Conservation (phyloP, 2,329 filamentous ascomycete species). For the Hirsutella rhossiliensis region DNA sequence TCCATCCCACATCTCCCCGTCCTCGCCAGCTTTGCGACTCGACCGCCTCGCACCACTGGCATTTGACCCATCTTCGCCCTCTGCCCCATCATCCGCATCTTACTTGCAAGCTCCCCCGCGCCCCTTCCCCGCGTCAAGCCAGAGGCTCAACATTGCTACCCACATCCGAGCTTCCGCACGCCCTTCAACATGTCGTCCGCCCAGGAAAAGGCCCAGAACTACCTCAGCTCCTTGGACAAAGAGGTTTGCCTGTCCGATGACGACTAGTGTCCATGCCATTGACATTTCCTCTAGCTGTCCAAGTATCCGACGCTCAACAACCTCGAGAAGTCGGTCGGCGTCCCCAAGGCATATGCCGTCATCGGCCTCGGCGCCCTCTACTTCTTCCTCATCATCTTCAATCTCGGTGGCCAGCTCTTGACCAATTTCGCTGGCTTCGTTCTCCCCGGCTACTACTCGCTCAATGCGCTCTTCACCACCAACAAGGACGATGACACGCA, state of each 20-base stretch:
- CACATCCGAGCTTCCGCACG: conserved; percentile 5
- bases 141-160: conserved; percentile 1
- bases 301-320: conserved; percentile 78
- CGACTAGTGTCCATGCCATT: conserved; percentile 5
- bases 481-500: conserved; percentile 71
- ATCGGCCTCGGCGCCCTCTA: conserved; percentile 68
- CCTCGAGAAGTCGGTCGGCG: conserved; percentile 70
- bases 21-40: background rate
- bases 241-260: conserved; percentile 45
- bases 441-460: conserved; percentile 75
- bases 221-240: conserved; percentile 69
- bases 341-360: conserved; percentile 77
- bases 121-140: background rate
- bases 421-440: conserved; percentile 79
- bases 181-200: conserved; percentile 45
- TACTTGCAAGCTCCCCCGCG: background rate
- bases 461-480: conserved; percentile 61
- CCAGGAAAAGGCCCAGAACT: conserved; percentile 66
- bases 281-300: conserved; percentile 47
- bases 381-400: conserved; percentile 88
- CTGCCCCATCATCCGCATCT: background rate
- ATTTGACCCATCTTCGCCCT: background rate
- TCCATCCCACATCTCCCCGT: background rate
- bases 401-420: conserved; percentile 77
- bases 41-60: background rate